A percentile compares a stretch with the other conserved stretches of the same genome.
Evolutionary conservation across 345 rosid genomes (phyloP).

Genomic region (Nasturtium officinale): DNA sequence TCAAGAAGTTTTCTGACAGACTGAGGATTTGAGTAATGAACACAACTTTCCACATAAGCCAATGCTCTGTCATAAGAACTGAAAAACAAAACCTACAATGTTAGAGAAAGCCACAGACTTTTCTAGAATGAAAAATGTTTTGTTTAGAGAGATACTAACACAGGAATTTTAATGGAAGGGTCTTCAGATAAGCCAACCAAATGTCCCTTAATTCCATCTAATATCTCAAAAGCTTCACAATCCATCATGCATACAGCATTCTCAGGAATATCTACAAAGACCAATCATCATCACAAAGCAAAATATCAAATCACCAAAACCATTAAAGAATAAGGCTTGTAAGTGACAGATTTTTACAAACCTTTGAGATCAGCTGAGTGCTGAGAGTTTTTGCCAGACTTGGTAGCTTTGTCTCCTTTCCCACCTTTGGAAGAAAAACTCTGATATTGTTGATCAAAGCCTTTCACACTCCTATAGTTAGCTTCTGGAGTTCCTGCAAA

Average conservation of each 20-base stretch:
- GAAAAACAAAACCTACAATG: slow-evolving; percentile 34
- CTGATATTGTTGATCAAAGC: slow-evolving; percentile 47
- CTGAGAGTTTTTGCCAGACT: neutral
- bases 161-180: slow-evolving; percentile 74
- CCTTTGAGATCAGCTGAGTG: neutral
- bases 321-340: neutral
- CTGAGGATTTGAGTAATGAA: slow-evolving; percentile 51
- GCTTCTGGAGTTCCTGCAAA: slow-evolving; percentile 32
- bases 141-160: slow-evolving; percentile 50
- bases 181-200: slow-evolving; percentile 75
- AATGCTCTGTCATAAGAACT: slow-evolving; percentile 78
- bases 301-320: neutral
- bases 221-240: slow-evolving; percentile 74
- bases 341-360: neutral
- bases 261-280: slow-evolving; percentile 71
- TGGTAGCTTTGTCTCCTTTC: slow-evolving; percentile 7
- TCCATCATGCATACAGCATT: slow-evolving; percentile 78
- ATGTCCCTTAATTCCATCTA: slow-evolving; percentile 78
- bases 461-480: slow-evolving; percentile 36
- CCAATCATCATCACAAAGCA: slow-evolving; percentile 19
- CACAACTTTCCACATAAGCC: slow-evolving; percentile 53
- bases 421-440: slow-evolving; percentile 47
- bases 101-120: slow-evolving; percentile 19
- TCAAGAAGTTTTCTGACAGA: slow-evolving; percentile 68
- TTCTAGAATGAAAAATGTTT: slow-evolving; percentile 4